A percentile compares a stretch with the other conserved stretches of the same genome.
Conservation (phyloP, 495 filamentous ascomycete species). For the Schizothecium vesticola region DNA sequence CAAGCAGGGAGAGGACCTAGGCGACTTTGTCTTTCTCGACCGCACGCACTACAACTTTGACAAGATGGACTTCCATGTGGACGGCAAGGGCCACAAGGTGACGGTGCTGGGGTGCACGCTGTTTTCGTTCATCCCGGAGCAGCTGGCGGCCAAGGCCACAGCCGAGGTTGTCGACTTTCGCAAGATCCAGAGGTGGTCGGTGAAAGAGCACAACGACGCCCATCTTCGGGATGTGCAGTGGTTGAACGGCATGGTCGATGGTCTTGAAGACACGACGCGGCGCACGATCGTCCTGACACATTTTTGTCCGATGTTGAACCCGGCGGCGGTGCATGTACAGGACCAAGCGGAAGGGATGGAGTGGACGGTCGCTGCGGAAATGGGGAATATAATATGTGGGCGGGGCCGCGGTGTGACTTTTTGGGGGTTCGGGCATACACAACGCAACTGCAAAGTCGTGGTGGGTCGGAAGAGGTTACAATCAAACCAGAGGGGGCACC, state of each 20-base stretch:
- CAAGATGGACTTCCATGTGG: neutral
- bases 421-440: neutral
- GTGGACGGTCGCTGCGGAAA: neutral
- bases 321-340: no score
- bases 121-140: neutral
- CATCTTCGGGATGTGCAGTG: neutral
- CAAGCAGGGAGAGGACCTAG: neutral
- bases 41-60: neutral
- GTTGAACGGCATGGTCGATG: neutral
- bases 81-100: neutral
- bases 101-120: neutral
- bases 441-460: neutral
- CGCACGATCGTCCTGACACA: neutral
- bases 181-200: neutral
- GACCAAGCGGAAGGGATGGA: neutral
- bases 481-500: neutral
- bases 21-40: neutral
- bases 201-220: neutral
- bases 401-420: neutral
- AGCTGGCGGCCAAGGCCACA: neutral
- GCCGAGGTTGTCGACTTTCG: neutral
- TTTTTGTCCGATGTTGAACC: neutral
- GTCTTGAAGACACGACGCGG: no score
- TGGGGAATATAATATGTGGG: neutral
- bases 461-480: neutral